Evolutionary conservation across 1,139 yeast species (phyloP), one percentile per base, ranked within the genome.

Genomic region (Yamadazyma conglobata): DNA sequence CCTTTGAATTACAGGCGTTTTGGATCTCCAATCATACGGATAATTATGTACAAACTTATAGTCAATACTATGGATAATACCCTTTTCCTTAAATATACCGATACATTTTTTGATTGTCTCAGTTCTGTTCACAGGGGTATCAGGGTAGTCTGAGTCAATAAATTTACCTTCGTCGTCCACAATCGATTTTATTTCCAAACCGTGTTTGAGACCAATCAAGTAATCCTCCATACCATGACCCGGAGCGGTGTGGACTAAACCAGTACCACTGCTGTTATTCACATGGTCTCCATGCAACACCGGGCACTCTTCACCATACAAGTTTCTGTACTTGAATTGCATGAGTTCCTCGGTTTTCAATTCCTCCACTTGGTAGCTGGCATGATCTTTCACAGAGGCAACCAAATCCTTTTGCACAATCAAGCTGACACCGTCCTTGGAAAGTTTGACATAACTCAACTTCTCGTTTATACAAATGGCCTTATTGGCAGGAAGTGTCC

Each of bases 171-270:
- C 60, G 35, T 72, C 74, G 50, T 91, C 88, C 2, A 91, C 94
- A 0, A 91, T 86, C 0, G 96, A 86, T 38, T 65, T 72, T 1
- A 86, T 73, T 7, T 58, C 64, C 19, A 93, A 66, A 1, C 64
- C 65, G 39, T 82, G 60, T 14, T 65, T 57, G 36, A 71, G 58
- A 15, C 95, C 93, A 18, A 83, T 68, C 15, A 81, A 49, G 52
- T 86, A 89, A 62, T 91, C 99, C 43, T 93, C 98, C 48, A 81
- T 77, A 45, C 99, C 99, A 54, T 91, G 98, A 0, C 96, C 97
- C 2, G 98, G 97, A 0, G 98, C 97, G 11, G 88, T 85, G 50
- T 91, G 99, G 1, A 91, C 99, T 10, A 93, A 60, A 2, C 98
- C 99, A 0, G 98, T 87, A 57, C 99, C 99, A 0, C 94, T 79